phyloP scores from a whole-genome alignment of 768 basidiomycete species.

The Amanita polypyramis region DNA sequence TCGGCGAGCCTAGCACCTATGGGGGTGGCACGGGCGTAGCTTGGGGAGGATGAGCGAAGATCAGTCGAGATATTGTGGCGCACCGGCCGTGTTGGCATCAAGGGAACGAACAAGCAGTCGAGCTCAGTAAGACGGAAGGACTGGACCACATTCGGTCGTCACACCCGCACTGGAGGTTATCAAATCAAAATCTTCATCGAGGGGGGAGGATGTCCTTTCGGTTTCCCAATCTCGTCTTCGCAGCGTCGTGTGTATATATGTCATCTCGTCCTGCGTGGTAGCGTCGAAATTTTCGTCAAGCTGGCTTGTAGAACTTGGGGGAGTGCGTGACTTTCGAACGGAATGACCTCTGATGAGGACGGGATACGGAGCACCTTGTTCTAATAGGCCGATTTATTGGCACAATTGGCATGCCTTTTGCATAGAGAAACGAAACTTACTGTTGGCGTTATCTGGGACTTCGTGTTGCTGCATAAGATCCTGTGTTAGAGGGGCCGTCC shows the following conservation, averaged over 20 bases:
- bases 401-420: too few relatives aligned
- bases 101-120: too few relatives aligned
- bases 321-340: background rate
- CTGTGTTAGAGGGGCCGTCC: background rate
- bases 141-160: slow-evolving; percentile 4
- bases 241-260: background rate
- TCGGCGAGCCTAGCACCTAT: too few relatives aligned
- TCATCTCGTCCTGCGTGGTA: background rate
- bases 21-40: too few relatives aligned
- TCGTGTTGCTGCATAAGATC: slow-evolving; percentile 1
- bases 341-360: slow-evolving; percentile 6
- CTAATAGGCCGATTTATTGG: background rate
- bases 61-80: too few relatives aligned
- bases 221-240: slow-evolving; percentile 7
- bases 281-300: slow-evolving; percentile 4
- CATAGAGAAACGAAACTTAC: background rate
- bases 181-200: slow-evolving; percentile 31
- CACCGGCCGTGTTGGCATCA: too few relatives aligned
- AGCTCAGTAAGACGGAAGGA: too few relatives aligned
- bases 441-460: background rate
- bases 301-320: background rate
- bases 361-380: slow-evolving; percentile 4
- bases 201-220: slow-evolving; percentile 18
- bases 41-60: too few relatives aligned
- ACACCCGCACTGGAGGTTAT: slow-evolving; percentile 14